These are phyloP conservation scores for Euclidium syriacum DNA, from an alignment of 345 rosid species.

Conservation along the genomic window DNA sequence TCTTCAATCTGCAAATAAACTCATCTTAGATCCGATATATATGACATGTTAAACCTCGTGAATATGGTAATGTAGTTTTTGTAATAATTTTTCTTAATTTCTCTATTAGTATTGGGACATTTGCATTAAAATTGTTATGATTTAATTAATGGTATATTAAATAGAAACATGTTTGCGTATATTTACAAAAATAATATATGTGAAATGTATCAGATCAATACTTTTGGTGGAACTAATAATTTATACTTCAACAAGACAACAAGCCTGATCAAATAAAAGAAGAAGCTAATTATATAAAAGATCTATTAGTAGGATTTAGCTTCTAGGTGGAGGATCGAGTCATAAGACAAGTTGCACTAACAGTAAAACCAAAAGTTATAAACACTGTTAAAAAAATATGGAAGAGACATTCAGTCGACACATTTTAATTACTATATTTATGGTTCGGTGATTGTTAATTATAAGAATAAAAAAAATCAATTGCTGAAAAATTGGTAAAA, in stretches of 20 bases:
- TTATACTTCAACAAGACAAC: not conserved
- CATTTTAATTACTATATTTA: conserved; percentile 12
- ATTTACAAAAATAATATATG: too few relatives aligned
- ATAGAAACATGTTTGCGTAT: too few relatives aligned
- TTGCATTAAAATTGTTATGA: too few relatives aligned
- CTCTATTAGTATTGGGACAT: too few relatives aligned
- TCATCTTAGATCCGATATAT: too few relatives aligned
- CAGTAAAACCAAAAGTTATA: not conserved
- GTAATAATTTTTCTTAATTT: too few relatives aligned
- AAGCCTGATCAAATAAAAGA: not conserved
- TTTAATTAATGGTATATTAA: too few relatives aligned
- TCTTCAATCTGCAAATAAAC: too few relatives aligned
- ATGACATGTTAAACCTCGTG: too few relatives aligned
- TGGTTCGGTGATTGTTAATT: conserved; percentile 14
- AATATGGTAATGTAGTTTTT: too few relatives aligned
- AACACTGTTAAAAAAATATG: conserved; percentile 14
- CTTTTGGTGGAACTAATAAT: too few relatives aligned
- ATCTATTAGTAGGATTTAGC: not conserved
- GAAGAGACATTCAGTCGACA: not conserved
- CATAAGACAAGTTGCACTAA: conserved; percentile 6
- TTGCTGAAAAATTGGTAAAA: conserved; percentile 17
- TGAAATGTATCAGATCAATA: too few relatives aligned
- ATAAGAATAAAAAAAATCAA: not conserved
- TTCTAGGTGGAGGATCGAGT: not conserved
- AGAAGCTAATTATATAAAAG: not conserved